Base-by-base conservation (phyloP, 257 asterid species). In the Gentiana macrophylla region DNA sequence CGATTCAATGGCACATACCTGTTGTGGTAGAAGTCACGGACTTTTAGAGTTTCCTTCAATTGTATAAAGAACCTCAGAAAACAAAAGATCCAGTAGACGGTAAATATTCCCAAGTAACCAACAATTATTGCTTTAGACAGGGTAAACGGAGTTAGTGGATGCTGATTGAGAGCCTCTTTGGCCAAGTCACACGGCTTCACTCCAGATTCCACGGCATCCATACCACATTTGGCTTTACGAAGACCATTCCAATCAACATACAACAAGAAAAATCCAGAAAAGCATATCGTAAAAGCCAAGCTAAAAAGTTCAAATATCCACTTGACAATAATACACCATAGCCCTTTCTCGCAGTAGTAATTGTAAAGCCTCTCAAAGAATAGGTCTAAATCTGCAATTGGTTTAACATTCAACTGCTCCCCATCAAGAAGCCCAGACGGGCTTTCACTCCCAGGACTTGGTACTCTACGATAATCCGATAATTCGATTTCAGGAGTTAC, bases 141-240 rank as follows among this genome's bases (percentile, higher is more conserved):
- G 6, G 99, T 85, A 56, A 92, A 72, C 49, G 99, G 95, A 1
- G 72, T 79, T 77, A 88, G 64, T 8, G 99, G 99, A 66, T 92
- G 95, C 60, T 75, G 59, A 74, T 88, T 89, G 53, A 92, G 83
- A 61, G 97, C 99, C 70, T 92, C 99, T 72, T 80, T 79, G 32
- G 95, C 72, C 65, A 92, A 69, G 72, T 92, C 97, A 41, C 99
- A 92, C 5, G 89, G 99, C 66, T 79, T 92, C 37, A 79, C 86
- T 64, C 98, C 98, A 70, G 96, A 91, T 73, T 87, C 98, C 61
- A 91, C 94, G 0, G 98, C 98, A 81, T 79, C 89, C 95, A 91
- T 91, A 62, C 98, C 99, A 84, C 99, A 92, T 67, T 92, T 85
- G 33, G 99, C 97, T 70, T 68, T 81, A 60, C 94, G 84, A 44